A percentile compares a stretch with the other conserved stretches of the same genome.
Evolutionary conservation across 306 rosid species (phyloP).

Genomic region (Trifolium repens): DNA sequence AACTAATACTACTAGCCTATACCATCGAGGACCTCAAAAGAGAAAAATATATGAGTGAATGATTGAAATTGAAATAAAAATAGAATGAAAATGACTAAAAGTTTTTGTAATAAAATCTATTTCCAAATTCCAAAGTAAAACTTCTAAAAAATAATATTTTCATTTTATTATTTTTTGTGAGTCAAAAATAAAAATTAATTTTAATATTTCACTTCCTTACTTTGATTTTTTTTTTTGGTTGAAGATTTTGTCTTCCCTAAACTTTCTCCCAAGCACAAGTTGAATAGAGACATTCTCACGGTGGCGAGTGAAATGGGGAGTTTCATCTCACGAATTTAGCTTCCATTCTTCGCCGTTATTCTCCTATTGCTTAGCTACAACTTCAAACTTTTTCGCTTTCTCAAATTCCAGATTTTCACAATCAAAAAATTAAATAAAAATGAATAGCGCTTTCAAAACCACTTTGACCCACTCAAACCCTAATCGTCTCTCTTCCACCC

Average conservation of each 20-base stretch:
- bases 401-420: constrained; percentile 17
- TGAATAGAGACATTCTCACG: neutral
- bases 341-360: constrained; percentile 14
- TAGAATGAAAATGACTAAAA: no score
- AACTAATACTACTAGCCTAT: no score
- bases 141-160: no score
- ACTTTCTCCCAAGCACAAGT: constrained; percentile 22
- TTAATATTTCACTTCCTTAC: no score
- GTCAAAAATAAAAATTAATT: no score
- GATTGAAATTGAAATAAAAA: no score
- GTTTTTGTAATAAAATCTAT: no score
- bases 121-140: no score
- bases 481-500: constrained; percentile 40
- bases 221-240: no score
- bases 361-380: neutral
- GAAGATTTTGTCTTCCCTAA: neutral
- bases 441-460: constrained; percentile 62
- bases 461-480: constrained; percentile 52
- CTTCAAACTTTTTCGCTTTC: neutral
- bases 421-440: constrained; percentile 11
- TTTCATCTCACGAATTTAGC: neutral
- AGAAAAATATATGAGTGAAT: no score
- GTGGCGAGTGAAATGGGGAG: constrained; percentile 31
- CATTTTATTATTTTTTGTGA: no score
- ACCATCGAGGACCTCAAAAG: no score